Conservation (phyloP, 805 yeast genomes). For the Myxozyma melibiosi region DNA sequence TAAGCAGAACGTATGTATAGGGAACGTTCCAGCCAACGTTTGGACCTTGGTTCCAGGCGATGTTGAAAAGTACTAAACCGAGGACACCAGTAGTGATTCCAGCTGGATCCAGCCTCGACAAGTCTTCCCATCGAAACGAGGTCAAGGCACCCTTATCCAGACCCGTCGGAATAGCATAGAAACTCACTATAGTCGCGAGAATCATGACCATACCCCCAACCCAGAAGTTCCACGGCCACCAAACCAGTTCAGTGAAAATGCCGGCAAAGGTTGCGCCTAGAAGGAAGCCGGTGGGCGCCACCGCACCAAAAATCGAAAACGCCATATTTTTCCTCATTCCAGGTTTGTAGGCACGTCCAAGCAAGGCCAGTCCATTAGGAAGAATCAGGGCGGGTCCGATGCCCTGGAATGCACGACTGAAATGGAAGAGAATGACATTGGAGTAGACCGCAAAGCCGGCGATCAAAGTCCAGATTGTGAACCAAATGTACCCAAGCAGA, state of each 20-base stretch:
- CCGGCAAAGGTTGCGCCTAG: constrained; percentile 58
- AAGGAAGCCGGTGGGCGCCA: constrained; percentile 65
- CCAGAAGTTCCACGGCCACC: constrained; percentile 69
- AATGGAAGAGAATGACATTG: constrained; percentile 43
- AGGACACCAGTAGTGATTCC: constrained; percentile 62
- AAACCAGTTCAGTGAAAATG: constrained; percentile 48
- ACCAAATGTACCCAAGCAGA: constrained; percentile 58
- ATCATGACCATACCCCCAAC: constrained; percentile 48
- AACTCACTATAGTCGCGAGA: constrained; percentile 42
- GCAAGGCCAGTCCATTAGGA: constrained; percentile 63
- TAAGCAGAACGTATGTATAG: constrained; percentile 59
- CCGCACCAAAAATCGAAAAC: constrained; percentile 60
- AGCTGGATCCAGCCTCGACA: constrained; percentile 49
- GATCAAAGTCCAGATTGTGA: constrained; percentile 59
- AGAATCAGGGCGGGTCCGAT: constrained; percentile 61
- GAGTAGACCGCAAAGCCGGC: constrained; percentile 61
- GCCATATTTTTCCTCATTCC: constrained; percentile 57
- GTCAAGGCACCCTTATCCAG: constrained; percentile 48
- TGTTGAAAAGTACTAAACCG: constrained; percentile 65
- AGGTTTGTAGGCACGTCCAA: constrained; percentile 48
- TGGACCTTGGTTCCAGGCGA: constrained; percentile 78
- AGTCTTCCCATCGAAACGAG: constrained; percentile 35
- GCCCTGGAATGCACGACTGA: constrained; percentile 65
- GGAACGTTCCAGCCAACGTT: constrained; percentile 65
- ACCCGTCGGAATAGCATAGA: constrained; percentile 46